These are phyloP conservation scores for Yarrowia sp. DNA, from an alignment of 805 yeast species.

Conservation along the genomic window DNA sequence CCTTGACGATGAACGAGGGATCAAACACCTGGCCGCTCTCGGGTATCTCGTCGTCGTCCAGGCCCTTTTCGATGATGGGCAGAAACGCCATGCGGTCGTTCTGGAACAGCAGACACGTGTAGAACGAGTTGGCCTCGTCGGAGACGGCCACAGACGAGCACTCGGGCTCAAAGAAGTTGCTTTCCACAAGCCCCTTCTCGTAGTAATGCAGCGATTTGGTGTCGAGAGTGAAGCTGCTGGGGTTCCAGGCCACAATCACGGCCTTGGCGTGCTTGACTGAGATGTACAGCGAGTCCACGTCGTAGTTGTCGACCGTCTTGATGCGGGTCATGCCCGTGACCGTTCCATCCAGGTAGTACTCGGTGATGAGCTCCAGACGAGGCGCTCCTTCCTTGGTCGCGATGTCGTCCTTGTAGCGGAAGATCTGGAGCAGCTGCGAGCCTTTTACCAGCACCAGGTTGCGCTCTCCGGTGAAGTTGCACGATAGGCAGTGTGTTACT, in stretches of 20 bases:
- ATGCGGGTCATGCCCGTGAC: conserved; percentile 57
- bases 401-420: conserved; percentile 42
- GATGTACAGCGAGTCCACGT: conserved; percentile 59
- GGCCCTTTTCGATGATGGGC: conserved; percentile 50
- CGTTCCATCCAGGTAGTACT: conserved; percentile 68
- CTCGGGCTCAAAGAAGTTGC: conserved; percentile 38
- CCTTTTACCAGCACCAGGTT: conserved; percentile 72
- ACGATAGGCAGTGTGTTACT: conserved; percentile 57
- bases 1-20: conserved; percentile 59
- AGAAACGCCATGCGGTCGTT: conserved; percentile 64
- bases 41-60: conserved; percentile 27
- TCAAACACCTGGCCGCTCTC: conserved; percentile 40
- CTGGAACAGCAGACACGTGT: conserved; percentile 56
- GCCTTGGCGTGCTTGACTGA: conserved; percentile 74
- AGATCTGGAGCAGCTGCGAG: conserved; percentile 59
- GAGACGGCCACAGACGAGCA: conserved; percentile 37
- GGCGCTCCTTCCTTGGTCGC: conserved; percentile 30
- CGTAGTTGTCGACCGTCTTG: conserved; percentile 47
- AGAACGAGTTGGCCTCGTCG: conserved; percentile 26
- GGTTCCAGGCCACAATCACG: conserved; percentile 72
- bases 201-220: conserved; percentile 84
- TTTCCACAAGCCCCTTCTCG: conserved; percentile 57
- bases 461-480: conserved; percentile 42
- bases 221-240: conserved; percentile 49
- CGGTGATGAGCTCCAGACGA: conserved; percentile 51